phyloP scores from a whole-genome alignment of 2,329 filamentous ascomycete species.

The Fusarium beomiforme region DNA sequence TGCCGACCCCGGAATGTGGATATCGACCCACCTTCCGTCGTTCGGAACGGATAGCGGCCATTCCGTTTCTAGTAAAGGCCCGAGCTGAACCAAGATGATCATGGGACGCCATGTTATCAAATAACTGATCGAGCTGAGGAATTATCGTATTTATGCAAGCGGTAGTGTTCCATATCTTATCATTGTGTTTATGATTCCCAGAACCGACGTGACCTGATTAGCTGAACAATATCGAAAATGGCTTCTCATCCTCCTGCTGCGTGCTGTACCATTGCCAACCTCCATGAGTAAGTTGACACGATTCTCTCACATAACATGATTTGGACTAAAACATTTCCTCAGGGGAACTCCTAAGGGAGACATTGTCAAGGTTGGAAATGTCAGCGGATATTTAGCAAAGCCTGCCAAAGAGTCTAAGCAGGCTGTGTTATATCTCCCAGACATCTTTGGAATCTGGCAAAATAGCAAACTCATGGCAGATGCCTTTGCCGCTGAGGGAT shows the following conservation, averaged over 20 bases:
- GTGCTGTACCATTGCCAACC: conserved; percentile 12
- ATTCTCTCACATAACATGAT: no score
- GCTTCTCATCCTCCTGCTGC: conserved; percentile 19
- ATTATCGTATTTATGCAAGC: conserved; percentile 3
- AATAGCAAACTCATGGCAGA: conserved; percentile 52
- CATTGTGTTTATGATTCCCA: not conserved
- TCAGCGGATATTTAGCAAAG: conserved; percentile 1
- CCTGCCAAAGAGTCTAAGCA: conserved; percentile 4
- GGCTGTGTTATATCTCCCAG: conserved; percentile 57
- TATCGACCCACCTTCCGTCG: conserved; percentile 18
- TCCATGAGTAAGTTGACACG: conserved; percentile 13
- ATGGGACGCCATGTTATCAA: not conserved
- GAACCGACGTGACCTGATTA: not conserved
- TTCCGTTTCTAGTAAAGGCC: not conserved
- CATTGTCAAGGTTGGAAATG: not conserved
- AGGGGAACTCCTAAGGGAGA: not conserved
- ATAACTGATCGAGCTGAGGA: not conserved
- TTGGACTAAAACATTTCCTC: rapidly evolving
- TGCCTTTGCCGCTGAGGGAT: conserved; percentile 48
- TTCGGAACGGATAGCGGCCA: conserved; percentile 9
- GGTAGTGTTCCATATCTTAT: not conserved
- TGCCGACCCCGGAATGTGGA: not conserved
- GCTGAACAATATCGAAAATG: not conserved
- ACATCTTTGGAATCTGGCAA: conserved; percentile 62
- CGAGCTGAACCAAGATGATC: not conserved